Evolutionary conservation across 805 yeast species (phyloP), one percentile per base, ranked within the genome.

Genomic region (Wickerhamiella cacticola): DNA sequence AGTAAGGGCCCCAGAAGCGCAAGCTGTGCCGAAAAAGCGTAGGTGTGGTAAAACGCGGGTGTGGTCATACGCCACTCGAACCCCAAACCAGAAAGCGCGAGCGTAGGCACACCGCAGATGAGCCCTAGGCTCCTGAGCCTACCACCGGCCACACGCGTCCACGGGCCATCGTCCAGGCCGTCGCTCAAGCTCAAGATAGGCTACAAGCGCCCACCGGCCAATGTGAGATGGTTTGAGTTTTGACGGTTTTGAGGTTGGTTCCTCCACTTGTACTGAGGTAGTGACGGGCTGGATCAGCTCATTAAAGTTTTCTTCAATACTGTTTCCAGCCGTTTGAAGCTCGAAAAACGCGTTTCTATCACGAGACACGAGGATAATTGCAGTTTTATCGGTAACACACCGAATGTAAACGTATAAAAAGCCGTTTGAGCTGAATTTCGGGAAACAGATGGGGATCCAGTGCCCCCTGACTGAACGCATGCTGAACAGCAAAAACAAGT

Each of bases 401-500:
- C 78, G 79, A 39, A 87, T 82, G 57, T 82, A 85, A 10, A 86
- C 78, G 59, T 92, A 83, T 4, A 89, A 64, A 57, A 88, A 92
- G 8, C 98, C 98, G 53, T 79, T 78, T 1, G 85, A 67, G 59
- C 92, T 89, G 68, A 89, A 89, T 55, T 82, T 78, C 0, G 97
- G 95, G 61, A 89, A 70, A 63, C 98, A 89, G 0, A 89, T 70
- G 0, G 98, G 98, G 10, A 84, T 75, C 97, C 97, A 92, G 50
- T 86, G 75, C 58, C 19, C 66, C 67, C 26, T 68, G 68, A 21
- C 67, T 67, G 53, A 76, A 70, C 0, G 77, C 65, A 86, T 74
- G 15, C 82, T 75, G 51, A 86, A 77, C 22, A 92, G 63, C 6
- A 84, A 67, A 44, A 82, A 83, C 15, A 92, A 66, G 62, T 89